These are phyloP conservation scores for Solanum stenotomum DNA, from an alignment of 257 asterid species.

Conservation along the genomic window DNA sequence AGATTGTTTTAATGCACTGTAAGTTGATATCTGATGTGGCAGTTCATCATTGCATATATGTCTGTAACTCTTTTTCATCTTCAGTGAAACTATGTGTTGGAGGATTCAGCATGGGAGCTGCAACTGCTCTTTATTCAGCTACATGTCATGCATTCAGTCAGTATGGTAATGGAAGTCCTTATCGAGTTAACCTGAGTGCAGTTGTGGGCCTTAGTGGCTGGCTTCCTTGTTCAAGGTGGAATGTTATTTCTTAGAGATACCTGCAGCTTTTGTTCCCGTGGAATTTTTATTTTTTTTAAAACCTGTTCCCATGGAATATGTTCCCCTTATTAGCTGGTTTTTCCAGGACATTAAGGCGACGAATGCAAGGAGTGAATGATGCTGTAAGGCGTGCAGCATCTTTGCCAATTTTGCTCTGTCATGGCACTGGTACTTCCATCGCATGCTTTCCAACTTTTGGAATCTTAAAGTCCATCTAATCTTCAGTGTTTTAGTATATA, in stretches of 20 bases:
- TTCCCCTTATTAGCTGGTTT: slow-evolving; percentile 2
- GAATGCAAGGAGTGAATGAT: slow-evolving; percentile 39
- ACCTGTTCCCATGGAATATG: neutral
- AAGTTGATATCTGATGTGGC: neutral
- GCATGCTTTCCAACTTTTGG: neutral
- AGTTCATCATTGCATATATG: neutral
- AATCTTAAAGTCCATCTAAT: neutral
- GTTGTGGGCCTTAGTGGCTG: slow-evolving; percentile 72
- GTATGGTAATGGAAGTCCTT: slow-evolving; percentile 40
- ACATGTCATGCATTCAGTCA: slow-evolving; percentile 52
- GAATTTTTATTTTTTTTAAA: neutral
- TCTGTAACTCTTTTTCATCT: neutral
- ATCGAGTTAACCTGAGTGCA: slow-evolving; percentile 39
- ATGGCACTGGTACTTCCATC: slow-evolving; percentile 55
- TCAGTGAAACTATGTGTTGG: slow-evolving; percentile 77
- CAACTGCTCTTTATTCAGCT: slow-evolving; percentile 75
- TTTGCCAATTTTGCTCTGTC: slow-evolving; percentile 67
- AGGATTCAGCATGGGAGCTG: slow-evolving; percentile 92
- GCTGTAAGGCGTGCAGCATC: slow-evolving; percentile 56
- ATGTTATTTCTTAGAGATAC: neutral
- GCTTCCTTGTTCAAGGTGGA: slow-evolving; percentile 77
- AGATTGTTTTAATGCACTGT: neutral
- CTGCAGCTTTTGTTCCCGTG: neutral
- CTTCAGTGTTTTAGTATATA: neutral
- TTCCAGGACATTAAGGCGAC: slow-evolving; percentile 52